phyloP scores from a whole-genome alignment of 192 early-diverging fungal species.

The Coemansia sp. region DNA sequence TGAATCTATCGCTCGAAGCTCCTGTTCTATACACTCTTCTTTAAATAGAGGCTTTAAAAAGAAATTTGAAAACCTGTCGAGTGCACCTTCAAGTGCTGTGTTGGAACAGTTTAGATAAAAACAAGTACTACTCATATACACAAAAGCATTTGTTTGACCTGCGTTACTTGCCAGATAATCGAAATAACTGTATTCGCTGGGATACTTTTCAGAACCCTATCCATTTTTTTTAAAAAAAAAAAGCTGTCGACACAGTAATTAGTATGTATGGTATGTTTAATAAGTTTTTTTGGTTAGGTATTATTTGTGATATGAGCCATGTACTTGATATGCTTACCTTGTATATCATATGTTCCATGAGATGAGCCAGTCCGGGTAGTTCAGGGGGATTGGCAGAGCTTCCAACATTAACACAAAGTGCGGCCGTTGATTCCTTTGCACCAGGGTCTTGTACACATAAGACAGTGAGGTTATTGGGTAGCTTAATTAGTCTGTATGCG shows the following conservation, averaged over 20 bases:
- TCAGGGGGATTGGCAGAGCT: slow-evolving; percentile 55
- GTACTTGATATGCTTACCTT: slow-evolving; percentile 43
- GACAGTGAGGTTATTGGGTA: slow-evolving; percentile 56
- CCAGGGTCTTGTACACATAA: slow-evolving; percentile 58
- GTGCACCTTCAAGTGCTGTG: slow-evolving; percentile 51
- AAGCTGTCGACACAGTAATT: not conserved
- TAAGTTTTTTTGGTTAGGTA: not conserved
- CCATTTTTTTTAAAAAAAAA: too few relatives aligned
- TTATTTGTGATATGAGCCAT: not conserved
- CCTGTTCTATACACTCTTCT: slow-evolving; percentile 74
- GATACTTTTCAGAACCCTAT: slow-evolving; percentile 63
- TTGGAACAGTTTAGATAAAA: slow-evolving; percentile 18
- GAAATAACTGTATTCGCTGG: slow-evolving; percentile 59
- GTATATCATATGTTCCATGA: slow-evolving; percentile 67
- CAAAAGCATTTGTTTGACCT: slow-evolving; percentile 28
- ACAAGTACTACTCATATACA: slow-evolving; percentile 9
- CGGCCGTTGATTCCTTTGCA: slow-evolving; percentile 52
- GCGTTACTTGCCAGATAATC: slow-evolving; percentile 14
- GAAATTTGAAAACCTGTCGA: slow-evolving; percentile 81
- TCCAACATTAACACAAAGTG: slow-evolving; percentile 59
- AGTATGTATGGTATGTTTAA: not conserved
- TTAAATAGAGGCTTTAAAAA: slow-evolving; percentile 86
- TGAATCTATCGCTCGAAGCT: slow-evolving; percentile 87
- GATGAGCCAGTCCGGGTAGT: slow-evolving; percentile 64
- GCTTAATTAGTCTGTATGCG: slow-evolving; percentile 51